phyloP scores from a whole-genome alignment of 1,284 basidiomycete species.

The Leccinum ponderosum region DNA sequence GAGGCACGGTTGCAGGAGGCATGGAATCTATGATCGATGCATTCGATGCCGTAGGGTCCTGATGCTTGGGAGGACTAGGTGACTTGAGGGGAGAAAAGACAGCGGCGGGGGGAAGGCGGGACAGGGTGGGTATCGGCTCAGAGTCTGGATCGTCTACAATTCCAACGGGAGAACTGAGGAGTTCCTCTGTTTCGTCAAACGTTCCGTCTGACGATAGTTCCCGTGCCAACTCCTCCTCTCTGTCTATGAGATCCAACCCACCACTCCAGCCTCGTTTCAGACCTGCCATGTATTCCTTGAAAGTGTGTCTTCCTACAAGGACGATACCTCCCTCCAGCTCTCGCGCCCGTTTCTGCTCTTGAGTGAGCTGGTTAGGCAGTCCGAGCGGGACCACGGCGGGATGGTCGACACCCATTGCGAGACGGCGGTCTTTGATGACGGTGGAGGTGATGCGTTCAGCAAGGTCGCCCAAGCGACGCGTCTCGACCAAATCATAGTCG shows the following conservation, averaged over 20 bases:
- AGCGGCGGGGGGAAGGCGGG: conserved; percentile 39
- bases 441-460: conserved; percentile 74
- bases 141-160: conserved; percentile 32
- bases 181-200: conserved; percentile 68
- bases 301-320: conserved; percentile 86
- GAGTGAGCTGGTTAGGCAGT: conserved; percentile 59
- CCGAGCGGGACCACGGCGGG: conserved; percentile 44
- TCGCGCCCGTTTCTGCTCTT: conserved; percentile 55
- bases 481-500: conserved; percentile 85
- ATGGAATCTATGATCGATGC: conserved; percentile 30
- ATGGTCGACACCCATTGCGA: conserved; percentile 62
- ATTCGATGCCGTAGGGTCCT: conserved; percentile 18
- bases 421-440: conserved; percentile 64
- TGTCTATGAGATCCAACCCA: conserved; percentile 66
- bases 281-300: conserved; percentile 95
- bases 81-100: conserved; percentile 44
- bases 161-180: conserved; percentile 23
- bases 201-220: conserved; percentile 71
- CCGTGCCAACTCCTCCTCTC: conserved; percentile 74
- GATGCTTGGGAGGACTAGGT: conserved; percentile 25
- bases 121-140: conserved; percentile 42
- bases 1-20: conserved; percentile 65
- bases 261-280: conserved; percentile 86
- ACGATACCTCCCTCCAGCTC: conserved; percentile 84
- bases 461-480: conserved; percentile 86